These are phyloP conservation scores for Calonectria honghensis DNA, from an alignment of 2,329 filamentous ascomycete genomes.

Conservation along the genomic window DNA sequence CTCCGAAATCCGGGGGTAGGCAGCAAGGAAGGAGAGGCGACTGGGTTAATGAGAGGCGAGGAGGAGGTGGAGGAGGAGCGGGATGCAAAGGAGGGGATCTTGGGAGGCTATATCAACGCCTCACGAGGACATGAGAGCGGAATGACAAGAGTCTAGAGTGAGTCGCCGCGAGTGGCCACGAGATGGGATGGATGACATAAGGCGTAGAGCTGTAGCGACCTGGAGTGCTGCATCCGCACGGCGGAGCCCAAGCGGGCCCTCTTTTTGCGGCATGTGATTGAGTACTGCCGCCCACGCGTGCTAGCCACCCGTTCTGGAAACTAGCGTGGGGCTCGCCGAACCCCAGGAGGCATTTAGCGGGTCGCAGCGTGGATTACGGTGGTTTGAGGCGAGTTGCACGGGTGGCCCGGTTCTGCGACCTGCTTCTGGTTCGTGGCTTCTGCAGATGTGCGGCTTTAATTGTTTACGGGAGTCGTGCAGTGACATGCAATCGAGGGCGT, in stretches of 20 bases:
- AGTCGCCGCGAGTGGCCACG: slow-evolving; percentile 43
- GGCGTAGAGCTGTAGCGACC: slow-evolving; percentile 43
- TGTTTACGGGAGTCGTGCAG: slow-evolving; percentile 6
- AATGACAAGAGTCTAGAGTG: slow-evolving; percentile 52
- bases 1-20: slow-evolving; percentile 18
- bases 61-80: slow-evolving; percentile 23
- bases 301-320: slow-evolving; percentile 35
- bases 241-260: slow-evolving; percentile 41
- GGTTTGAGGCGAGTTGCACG: slow-evolving; percentile 6
- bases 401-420: background rate
- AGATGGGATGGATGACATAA: slow-evolving; percentile 53
- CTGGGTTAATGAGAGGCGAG: slow-evolving; percentile 21
- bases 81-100: slow-evolving; percentile 26
- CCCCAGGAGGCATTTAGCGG: slow-evolving; percentile 25
- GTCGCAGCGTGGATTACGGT: slow-evolving; percentile 20
- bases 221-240: slow-evolving; percentile 46
- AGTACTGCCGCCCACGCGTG: slow-evolving; percentile 18
- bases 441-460: slow-evolving; percentile 26
- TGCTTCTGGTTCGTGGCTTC: slow-evolving; percentile 21
- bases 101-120: slow-evolving; percentile 32
- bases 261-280: slow-evolving; percentile 52
- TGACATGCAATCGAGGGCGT: slow-evolving; percentile 7
- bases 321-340: slow-evolving; percentile 29
- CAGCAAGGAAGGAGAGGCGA: slow-evolving; percentile 2
- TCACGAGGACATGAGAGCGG: slow-evolving; percentile 41